Evolutionary conservation across 805 yeast species (phyloP).

Genomic region (Pichia eremophila): DNA sequence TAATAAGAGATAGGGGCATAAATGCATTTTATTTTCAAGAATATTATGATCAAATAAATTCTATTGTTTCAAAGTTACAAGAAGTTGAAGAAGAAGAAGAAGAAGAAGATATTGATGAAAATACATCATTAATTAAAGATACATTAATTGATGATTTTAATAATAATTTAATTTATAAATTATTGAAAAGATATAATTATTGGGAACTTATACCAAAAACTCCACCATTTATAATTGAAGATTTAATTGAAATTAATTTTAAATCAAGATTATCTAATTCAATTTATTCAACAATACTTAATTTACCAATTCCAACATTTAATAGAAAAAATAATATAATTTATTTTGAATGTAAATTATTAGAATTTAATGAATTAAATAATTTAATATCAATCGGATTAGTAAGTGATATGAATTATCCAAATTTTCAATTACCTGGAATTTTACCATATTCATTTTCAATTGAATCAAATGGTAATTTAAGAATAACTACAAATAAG

Average conservation of each 20-base stretch:
- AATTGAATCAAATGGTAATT: constrained; percentile 63
- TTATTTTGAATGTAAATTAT: constrained; percentile 57
- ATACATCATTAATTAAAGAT: constrained; percentile 3
- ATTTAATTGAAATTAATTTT: constrained; percentile 25
- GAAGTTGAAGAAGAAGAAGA: constrained; percentile 2
- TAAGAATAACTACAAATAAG: constrained; percentile 33
- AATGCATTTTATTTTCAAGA: constrained; percentile 24
- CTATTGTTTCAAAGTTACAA: constrained; percentile 13
- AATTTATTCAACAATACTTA: constrained; percentile 14
- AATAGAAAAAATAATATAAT: constrained; percentile 39
- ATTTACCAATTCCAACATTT: constrained; percentile 27
- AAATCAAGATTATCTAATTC: constrained; percentile 12
- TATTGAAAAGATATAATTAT: constrained; percentile 1
- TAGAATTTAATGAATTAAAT: constrained; percentile 31
- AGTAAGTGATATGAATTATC: constrained; percentile 58
- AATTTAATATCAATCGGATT: constrained; percentile 57
- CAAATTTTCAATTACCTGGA: constrained; percentile 70
- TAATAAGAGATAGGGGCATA: constrained; percentile 29
- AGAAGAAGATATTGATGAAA: constrained; percentile 1
- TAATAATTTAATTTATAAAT: neutral
- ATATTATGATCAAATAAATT: constrained; percentile 24
- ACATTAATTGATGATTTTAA: neutral
- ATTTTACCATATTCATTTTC: constrained; percentile 59
- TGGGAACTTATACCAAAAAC: neutral
- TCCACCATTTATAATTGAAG: constrained; percentile 25